Base-by-base conservation (phyloP, 768 basidiomycete genomes). In the Tricholoma sp. region DNA sequence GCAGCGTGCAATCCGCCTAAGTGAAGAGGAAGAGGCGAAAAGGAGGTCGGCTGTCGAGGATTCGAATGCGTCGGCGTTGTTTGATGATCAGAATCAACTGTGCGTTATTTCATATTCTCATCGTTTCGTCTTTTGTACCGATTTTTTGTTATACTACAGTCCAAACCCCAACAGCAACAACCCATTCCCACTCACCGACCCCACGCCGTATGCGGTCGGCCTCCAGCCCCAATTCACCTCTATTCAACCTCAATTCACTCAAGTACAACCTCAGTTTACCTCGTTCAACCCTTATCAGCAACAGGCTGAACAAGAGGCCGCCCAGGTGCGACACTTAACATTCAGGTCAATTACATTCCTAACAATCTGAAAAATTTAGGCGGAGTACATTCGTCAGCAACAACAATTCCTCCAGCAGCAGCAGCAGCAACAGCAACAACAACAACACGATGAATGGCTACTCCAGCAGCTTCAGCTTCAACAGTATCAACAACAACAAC, bases 221-320 rank as follows among this genome's bases (percentile, higher is more conserved):
- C 72, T 85, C 24, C 83, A 84, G 58, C 82, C 77, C 5, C 79
- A 81, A 61, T 76, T 67, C 56, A 79, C 78, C 5, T 62, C 75
- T 39, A 62, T 92, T 27, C 90, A 91, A 66, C 88, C 90, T 1
- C 93, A 94, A 63, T 86, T 80, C 66, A 89, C 89, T 1, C 74
- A 79, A 11, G 65, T 93, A 46, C 88, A 88, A 62, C 89, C 90
- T 0, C 94, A 95, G 64, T 91, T 89, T 69, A 94, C 91, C 7
- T 85, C 90, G 0, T 98, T 93, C 79, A 98, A 98, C 70, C 91
- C 91, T 0, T 94, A 92, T 61, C 90, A 92, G 66, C 93, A 94
- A 69, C 95, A 95, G 67, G 84, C 88, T 49, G 89, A 95, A 64
- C 93, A 95, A 64, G 93, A 96, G 70, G 87, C 87, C 14, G 82